Base-by-base conservation (phyloP, 768 basidiomycete species). In the Gloeopeniophorella convolvens region DNA sequence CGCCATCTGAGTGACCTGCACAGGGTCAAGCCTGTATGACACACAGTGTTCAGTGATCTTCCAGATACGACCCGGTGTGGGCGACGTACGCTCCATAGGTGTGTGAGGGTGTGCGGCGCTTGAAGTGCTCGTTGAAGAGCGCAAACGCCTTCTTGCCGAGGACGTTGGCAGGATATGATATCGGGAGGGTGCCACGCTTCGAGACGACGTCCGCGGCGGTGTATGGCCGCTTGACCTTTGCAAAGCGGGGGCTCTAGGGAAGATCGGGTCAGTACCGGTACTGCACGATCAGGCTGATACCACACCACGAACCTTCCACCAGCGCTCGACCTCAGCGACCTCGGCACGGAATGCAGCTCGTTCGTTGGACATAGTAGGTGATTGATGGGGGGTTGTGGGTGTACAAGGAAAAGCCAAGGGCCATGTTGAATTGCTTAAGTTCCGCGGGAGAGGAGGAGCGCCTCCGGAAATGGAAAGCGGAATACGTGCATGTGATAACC, bases 1-100 rank as follows among this genome's bases (percentile, higher is more conserved):
- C 21, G 95, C 94, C 96, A 99, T 99, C 70, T 99, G 96, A 0
- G 94, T 97, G 42, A 97, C 79, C 69, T 99, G 96, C 5, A 99
- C 92, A 0, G 94, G 90, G 66, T 99, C 96, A 57, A 99, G 83
- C 18, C 95, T 97, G 59, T 5, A n/a, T 45, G 26, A 20, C 4
- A 28, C 4, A 27, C 34, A 41, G 50, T 42, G 40, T 26, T 11
- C 28, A 39, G 45, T 18, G 24, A 41, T 21, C 12, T 10, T 18
- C 5, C 23, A 13, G 20, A 4, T 11, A 41, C 6, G 28, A 2
- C 15, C 12, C 41, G 18, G 23, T n/a, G 24, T 34, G n/a, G 1
- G 30, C n/a, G 41, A 86, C 94, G 79, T 66, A 97, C 92, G 94
- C 94, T 72, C 96, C 96, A 63, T 98, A 99, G 55, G 96, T 99